Evolutionary conservation across 192 early-diverging fungal species (phyloP).

Genomic region (Backusella tuberculispora): DNA sequence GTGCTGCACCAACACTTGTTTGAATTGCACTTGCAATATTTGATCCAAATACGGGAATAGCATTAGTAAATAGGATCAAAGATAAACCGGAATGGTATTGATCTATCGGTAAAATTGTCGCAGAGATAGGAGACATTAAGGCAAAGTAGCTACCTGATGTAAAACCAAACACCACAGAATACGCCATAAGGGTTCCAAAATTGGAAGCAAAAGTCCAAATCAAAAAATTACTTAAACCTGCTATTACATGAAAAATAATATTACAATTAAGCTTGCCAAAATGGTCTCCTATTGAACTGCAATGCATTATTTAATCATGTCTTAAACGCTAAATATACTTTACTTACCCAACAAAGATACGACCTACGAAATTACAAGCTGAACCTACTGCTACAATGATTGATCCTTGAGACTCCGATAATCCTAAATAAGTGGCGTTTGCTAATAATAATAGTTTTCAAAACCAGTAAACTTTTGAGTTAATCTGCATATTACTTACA

Average conservation of each 20-base stretch:
- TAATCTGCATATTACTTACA: conserved; percentile 6
- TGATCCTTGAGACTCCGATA: conserved; percentile 31
- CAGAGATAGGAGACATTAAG: conserved; percentile 36
- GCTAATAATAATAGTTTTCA: not conserved
- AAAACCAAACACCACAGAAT: conserved; percentile 38
- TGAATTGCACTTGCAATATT: conserved; percentile 42
- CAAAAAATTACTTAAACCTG: conserved; percentile 29
- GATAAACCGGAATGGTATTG: conserved; percentile 35
- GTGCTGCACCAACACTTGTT: conserved; percentile 27
- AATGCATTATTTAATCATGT: not conserved
- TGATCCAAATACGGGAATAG: conserved; percentile 36
- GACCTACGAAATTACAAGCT: conserved; percentile 31
- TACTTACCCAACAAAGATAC: conserved; percentile 28
- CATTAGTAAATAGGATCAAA: conserved; percentile 27
- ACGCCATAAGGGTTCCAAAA: conserved; percentile 36
- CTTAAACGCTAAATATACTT: not conserved
- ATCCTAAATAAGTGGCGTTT: conserved; percentile 31
- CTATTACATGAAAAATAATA: conserved; percentile 32
- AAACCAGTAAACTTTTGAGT: not conserved
- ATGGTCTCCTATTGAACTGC: conserved; percentile 21
- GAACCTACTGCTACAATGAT: conserved; percentile 25
- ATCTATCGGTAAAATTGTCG: conserved; percentile 24
- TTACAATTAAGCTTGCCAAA: conserved; percentile 39
- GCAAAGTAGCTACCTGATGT: conserved; percentile 42
- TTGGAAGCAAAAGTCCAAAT: conserved; percentile 42